These are phyloP conservation scores for Pichia membranifaciens DNA, from an alignment of 805 yeast species.

Conservation along the genomic window DNA sequence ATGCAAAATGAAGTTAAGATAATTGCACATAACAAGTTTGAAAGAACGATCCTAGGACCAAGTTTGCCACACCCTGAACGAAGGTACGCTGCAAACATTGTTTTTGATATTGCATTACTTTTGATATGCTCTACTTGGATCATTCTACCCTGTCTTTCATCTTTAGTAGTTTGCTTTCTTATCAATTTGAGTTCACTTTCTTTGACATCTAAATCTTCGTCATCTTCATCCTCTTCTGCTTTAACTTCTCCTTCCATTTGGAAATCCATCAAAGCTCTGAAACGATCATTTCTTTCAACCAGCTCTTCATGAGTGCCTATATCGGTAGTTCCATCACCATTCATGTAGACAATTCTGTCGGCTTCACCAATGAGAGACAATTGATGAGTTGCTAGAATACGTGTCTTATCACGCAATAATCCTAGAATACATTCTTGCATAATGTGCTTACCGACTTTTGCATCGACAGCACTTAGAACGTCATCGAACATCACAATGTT, in stretches of 20 bases:
- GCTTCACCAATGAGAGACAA: conserved; percentile 35
- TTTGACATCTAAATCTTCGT: conserved; percentile 25
- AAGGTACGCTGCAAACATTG: conserved; percentile 46
- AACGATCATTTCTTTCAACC: conserved; percentile 36
- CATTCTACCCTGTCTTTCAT: conserved; percentile 29
- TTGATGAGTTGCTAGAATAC: conserved; percentile 80
- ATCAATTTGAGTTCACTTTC: conserved; percentile 20
- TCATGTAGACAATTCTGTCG: conserved; percentile 59
- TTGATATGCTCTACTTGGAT: conserved; percentile 30
- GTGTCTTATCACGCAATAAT: conserved; percentile 48
- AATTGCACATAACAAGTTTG: conserved; percentile 17
- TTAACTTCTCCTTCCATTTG: conserved; percentile 15
- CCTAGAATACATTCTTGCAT: conserved; percentile 64
- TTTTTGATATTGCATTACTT: conserved; percentile 34
- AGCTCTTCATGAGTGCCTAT: conserved; percentile 61
- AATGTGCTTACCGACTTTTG: conserved; percentile 77
- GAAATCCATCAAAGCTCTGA: conserved; percentile 46
- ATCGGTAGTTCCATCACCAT: conserved; percentile 54
- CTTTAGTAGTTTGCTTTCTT: conserved; percentile 20
- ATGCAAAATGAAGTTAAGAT: conserved; percentile 42
- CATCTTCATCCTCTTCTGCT: conserved; percentile 17
- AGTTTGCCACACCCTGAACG: conserved; percentile 49
- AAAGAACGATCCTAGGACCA: conserved; percentile 27
- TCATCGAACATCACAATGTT: conserved; percentile 72
- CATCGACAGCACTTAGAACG: conserved; percentile 80